Conservation (phyloP, 2,329 filamentous ascomycete genomes). For the Parastagonospora avenae region DNA sequence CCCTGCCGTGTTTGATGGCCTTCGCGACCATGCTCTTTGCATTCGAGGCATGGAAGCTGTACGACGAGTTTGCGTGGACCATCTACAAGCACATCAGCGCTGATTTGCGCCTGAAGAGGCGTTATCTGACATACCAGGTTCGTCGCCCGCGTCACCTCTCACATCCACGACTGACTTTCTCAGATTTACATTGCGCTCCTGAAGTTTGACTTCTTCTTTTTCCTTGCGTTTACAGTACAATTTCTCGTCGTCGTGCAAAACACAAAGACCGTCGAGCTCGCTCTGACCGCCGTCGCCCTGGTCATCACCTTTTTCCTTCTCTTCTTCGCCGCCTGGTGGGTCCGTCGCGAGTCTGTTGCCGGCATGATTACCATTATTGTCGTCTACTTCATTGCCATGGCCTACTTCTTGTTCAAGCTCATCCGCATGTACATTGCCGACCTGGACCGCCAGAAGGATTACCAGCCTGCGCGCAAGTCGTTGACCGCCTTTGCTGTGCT, state of each 20-base stretch:
- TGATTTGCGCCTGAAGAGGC: constrained; percentile 93
- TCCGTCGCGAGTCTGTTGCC: constrained; percentile 76
- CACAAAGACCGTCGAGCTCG: constrained; percentile 74
- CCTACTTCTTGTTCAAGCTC: constrained; percentile 98
- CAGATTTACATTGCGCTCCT: constrained; percentile 97
- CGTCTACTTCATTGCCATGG: constrained; percentile 85
- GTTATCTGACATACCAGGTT: constrained; percentile 96
- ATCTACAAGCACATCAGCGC: constrained; percentile 99
- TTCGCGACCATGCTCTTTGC: constrained; percentile 74
- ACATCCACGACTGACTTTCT: constrained; percentile 14
- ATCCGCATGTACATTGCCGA: constrained; percentile 84
- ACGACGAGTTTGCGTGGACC: constrained; percentile 98
- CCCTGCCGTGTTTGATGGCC: constrained; percentile 83
- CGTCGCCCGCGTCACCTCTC: not conserved
- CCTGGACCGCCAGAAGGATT: constrained; percentile 57
- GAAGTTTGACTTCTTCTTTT: constrained; percentile 99
- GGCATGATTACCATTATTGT: constrained; percentile 81
- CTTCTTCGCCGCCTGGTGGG: constrained; percentile 81
- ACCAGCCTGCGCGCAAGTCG: constrained; percentile 79
- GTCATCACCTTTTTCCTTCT: constrained; percentile 91
- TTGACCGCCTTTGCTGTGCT: constrained; percentile 94
- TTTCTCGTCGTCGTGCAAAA: constrained; percentile 88
- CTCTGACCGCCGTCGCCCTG: constrained; percentile 84
- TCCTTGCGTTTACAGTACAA: constrained; percentile 97
- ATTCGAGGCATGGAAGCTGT: constrained; percentile 89